Evolutionary conservation across 345 rosid species (phyloP), one percentile per base, ranked within the genome.

Genomic region (Durio zibethinus): DNA sequence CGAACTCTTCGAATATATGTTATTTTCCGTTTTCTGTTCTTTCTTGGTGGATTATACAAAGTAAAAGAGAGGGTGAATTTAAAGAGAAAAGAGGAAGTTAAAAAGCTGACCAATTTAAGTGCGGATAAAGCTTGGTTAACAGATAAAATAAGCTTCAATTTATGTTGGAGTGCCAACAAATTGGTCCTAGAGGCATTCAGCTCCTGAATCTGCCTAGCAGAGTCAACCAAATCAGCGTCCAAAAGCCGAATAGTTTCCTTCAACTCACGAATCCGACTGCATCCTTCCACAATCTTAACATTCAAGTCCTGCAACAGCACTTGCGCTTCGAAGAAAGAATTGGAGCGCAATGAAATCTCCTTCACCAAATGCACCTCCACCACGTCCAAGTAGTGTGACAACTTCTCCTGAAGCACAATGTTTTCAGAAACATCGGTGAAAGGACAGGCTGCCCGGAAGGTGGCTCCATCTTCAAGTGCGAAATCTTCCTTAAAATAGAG

Each of bases 301-400:
- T 92, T 94, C 82, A 96, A 85, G 82, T 93, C 98, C 90, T 96
- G 90, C 72, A 96, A 87, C 87, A 90, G 94, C 38, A 93, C 97
- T 82, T 94, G 98, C 0, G 99, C 99, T 80, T 96, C 99, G 3
- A 94, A 96, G 81, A 96, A 96, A 20, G 98, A 93, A 81, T 89
- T 91, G 1, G 98, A 93, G 53, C 99, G 94, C 83, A 96, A 76
- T 0, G 98, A 94, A 61, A 96, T 96, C 95, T 96, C 99, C 89
- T 92, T 96, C 57, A 96, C 99, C 82, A 96, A 87, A 82, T 96
- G 98, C 82, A 94, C 27, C 89, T 96, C 99, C 75, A 96, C 99
- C 29, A 94, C 90, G 75, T 96, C 99, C 57, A 96, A 84, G 86
- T 96, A 93, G 81, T 94, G 98, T 8, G 94, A 89, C 60, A 96